phyloP scores from a whole-genome alignment of 805 yeast species.

The Maudiozyma serrabonitensis region DNA sequence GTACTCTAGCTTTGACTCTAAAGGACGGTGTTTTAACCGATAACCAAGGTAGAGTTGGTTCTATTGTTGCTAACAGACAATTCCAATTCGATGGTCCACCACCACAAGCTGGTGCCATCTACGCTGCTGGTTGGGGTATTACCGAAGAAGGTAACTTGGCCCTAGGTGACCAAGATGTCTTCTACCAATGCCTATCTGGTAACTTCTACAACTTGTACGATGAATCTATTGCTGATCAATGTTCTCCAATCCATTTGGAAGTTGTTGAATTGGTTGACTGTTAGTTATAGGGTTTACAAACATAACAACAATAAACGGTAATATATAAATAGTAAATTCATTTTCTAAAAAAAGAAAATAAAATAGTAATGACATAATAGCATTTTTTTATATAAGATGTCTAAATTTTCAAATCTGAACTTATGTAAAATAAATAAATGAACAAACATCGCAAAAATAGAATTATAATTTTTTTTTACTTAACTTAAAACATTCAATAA shows the following conservation, averaged over 20 bases:
- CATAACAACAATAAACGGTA: too few species aligned
- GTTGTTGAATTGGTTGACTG: constrained; percentile 39
- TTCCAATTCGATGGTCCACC: constrained; percentile 70
- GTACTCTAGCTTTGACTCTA: constrained; percentile 43
- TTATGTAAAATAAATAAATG: too few species aligned
- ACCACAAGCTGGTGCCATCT: constrained; percentile 58
- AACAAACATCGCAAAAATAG: too few species aligned
- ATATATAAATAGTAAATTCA: too few species aligned
- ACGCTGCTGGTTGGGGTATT: constrained; percentile 51
- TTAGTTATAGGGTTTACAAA: constrained; percentile 7
- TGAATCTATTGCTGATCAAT: constrained; percentile 42
- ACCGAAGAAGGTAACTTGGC: constrained; percentile 45
- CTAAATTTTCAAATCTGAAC: too few species aligned
- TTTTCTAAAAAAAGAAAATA: too few species aligned
- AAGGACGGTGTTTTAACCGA: constrained; percentile 41
- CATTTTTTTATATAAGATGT: too few species aligned
- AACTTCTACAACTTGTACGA: constrained; percentile 60
- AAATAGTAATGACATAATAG: too few species aligned
- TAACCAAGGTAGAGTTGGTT: constrained; percentile 49
- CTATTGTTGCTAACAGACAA: constrained; percentile 64
- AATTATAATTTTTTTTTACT: too few species aligned
- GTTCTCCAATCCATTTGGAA: constrained; percentile 44
- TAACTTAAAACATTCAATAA: too few species aligned
- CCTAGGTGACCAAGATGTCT: constrained; percentile 43
- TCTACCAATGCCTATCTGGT: constrained; percentile 60